Evolutionary conservation across 768 basidiomycete species (phyloP).

Genomic region (Auricularia cornea): DNA sequence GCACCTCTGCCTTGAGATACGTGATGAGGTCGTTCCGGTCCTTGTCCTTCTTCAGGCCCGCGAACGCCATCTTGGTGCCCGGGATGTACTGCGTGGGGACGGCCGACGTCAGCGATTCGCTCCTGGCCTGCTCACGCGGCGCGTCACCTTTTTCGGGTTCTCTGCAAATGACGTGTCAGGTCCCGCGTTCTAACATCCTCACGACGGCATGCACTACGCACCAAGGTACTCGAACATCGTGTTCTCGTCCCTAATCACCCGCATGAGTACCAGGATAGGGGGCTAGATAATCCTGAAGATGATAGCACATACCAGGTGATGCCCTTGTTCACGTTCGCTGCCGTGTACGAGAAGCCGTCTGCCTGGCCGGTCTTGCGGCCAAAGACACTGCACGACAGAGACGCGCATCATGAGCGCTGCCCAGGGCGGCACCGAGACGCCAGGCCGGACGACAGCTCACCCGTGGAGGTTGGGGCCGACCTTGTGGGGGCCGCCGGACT

Average conservation of each 20-base stretch:
- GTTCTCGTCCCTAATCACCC: slow-evolving; percentile 37
- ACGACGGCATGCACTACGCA: slow-evolving; percentile 4
- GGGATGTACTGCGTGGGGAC: slow-evolving; percentile 66
- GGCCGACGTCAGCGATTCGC: not conserved
- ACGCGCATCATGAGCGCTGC: not conserved
- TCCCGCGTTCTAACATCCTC: not conserved
- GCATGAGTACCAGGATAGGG: not conserved
- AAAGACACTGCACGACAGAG: slow-evolving; percentile 44
- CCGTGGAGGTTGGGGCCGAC: slow-evolving; percentile 96
- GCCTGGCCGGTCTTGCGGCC: slow-evolving; percentile 83
- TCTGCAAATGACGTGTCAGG: slow-evolving; percentile 31
- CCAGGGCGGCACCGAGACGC: not conserved
- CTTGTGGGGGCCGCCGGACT: slow-evolving; percentile 67
- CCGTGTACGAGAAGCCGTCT: slow-evolving; percentile 83
- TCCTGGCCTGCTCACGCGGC: slow-evolving; percentile 3
- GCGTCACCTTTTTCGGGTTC: slow-evolving; percentile 87
- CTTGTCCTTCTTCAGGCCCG: slow-evolving; percentile 97
- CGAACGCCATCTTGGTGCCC: slow-evolving; percentile 98
- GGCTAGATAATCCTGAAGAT: too few species aligned
- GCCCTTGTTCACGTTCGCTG: slow-evolving; percentile 93
- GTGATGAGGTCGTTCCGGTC: slow-evolving; percentile 93
- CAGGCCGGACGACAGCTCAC: slow-evolving; percentile 32
- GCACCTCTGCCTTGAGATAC: slow-evolving; percentile 65
- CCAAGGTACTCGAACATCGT: slow-evolving; percentile 89
- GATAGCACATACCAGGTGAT: slow-evolving; percentile 65